Evolutionary conservation across 2,329 filamentous ascomycete species (phyloP).

Genomic region (Chaetomium globosum): DNA sequence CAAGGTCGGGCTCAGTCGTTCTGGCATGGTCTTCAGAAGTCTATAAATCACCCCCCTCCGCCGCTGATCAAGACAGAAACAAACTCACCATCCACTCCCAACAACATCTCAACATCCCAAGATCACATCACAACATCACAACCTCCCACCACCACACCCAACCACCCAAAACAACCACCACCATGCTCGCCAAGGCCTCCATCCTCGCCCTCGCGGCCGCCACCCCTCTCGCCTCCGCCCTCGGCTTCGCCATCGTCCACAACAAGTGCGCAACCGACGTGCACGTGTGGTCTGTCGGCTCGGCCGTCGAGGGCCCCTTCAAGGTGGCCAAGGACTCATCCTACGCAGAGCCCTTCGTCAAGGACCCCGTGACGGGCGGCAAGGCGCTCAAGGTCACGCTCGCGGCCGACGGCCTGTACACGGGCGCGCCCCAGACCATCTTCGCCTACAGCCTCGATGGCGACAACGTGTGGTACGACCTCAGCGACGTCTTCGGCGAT

Average conservation of each 20-base stretch:
- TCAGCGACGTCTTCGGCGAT: constrained; percentile 48
- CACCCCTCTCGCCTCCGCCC: constrained; percentile 34
- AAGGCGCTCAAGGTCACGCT: constrained; percentile 46
- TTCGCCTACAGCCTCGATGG: constrained; percentile 47
- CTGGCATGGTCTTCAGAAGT: neutral
- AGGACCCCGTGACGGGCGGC: constrained; percentile 46
- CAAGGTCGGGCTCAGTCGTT: neutral
- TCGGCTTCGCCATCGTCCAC: constrained; percentile 44
- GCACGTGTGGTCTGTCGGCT: constrained; percentile 47
- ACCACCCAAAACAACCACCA: constrained; percentile 9
- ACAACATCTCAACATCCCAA: neutral
- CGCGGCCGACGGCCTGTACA: constrained; percentile 44
- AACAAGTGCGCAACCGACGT: constrained; percentile 45
- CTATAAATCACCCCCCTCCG: neutral
- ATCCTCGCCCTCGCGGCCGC: constrained; percentile 37
- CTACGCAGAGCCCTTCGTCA: constrained; percentile 43
- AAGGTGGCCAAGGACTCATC: constrained; percentile 38
- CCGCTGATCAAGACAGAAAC: neutral
- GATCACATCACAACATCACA: neutral
- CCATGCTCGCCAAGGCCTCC: constrained; percentile 34
- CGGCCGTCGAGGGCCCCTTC: constrained; percentile 36
- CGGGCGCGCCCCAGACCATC: constrained; percentile 46
- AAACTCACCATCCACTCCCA: neutral
- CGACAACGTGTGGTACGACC: constrained; percentile 45
- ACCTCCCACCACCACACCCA: constrained; percentile 3